These are phyloP conservation scores for Plasmodium knowlesi DNA, from an alignment of 169 alveolate species.

Conservation along the genomic window DNA sequence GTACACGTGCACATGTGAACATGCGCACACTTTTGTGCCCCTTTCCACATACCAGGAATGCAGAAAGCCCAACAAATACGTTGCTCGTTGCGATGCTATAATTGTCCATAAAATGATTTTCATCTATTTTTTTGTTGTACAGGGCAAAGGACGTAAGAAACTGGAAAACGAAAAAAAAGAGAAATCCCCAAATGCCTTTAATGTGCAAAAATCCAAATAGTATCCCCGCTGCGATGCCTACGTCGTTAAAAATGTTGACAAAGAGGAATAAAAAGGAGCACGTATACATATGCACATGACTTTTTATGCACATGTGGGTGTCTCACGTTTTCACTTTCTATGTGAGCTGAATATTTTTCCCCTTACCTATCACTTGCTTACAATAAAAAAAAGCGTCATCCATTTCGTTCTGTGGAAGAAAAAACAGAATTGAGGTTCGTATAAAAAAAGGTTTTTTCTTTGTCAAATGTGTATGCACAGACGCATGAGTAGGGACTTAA, in stretches of 20 bases:
- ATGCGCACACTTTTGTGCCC: background rate
- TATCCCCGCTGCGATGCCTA: slow-evolving; percentile 70
- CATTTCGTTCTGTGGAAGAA: slow-evolving; percentile 55
- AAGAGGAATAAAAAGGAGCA: background rate
- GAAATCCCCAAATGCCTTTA: slow-evolving; percentile 60
- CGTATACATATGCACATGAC: background rate
- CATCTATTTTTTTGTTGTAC: slow-evolving; percentile 71
- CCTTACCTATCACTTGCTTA: slow-evolving; percentile 62
- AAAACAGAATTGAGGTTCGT: slow-evolving; percentile 13
- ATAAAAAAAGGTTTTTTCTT: background rate
- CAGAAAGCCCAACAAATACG: slow-evolving; percentile 45
- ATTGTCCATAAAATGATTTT: slow-evolving; percentile 68
- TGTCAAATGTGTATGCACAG: slow-evolving; percentile 11
- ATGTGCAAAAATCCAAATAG: slow-evolving; percentile 41
- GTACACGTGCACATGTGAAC: background rate
- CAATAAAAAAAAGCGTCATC: slow-evolving; percentile 73
- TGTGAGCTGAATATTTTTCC: background rate
- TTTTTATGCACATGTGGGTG: background rate
- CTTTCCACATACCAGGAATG: slow-evolving; percentile 64
- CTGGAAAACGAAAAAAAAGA: slow-evolving; percentile 64
- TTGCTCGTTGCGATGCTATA: slow-evolving; percentile 69
- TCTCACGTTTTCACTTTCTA: background rate
- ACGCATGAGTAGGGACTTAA: background rate
- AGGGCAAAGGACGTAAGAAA: slow-evolving; percentile 33
- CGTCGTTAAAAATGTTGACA: background rate